Base-by-base conservation (phyloP, 2,329 filamentous ascomycete genomes). In the Botrytis aclada region DNA sequence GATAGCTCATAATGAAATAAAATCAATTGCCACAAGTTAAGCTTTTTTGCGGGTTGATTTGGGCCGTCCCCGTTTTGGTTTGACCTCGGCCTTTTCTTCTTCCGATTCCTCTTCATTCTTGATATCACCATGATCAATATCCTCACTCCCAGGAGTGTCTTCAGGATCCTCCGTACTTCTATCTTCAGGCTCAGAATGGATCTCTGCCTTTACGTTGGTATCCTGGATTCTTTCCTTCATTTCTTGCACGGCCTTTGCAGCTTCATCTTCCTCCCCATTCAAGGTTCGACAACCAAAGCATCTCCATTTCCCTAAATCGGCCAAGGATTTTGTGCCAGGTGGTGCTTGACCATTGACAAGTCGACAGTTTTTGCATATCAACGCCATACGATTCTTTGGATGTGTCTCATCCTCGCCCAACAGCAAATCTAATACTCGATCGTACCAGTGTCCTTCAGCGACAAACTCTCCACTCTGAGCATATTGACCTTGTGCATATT, bases 341-440 rank as follows among this genome's bases (percentile, higher is more conserved):
- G 96, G 95, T 5, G 96, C 96, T 81, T 98, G 96, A 0, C 97
- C 96, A 80, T 99, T 99, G 65, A 99, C 95, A 1, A 98, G 87
- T 43, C 93, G 88, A 81, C 96, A 99, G 56, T 88, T 86, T 45
- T 85, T 82, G 83, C 96, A 99, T 72, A 99, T 93, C 76, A 99
- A 85, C 12, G 90, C 95, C 73, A 97, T 89, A 29, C 96, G 90
- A 82, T 98, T 98, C 84, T 94, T 97, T 3, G 95, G 89, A 20
- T 93, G 90, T 7, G 93, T 97, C 83, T 99, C 96, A 79, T 99
- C 96, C 80, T 99, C 96, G 67, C 96, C 96, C 0, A 99, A 87
- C 39, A 99, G 88, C 0, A 97, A 89, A 79, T 99, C 96, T 73
- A 99, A 86, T 70, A 99, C 90, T 72, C 95, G 90, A 81, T 99